Percentiles rank a stretch among this genome's conserved stretches.
Evolutionary conservation across 2,329 filamentous ascomycete genomes (phyloP).

Genomic region (Cercospora sp.): DNA sequence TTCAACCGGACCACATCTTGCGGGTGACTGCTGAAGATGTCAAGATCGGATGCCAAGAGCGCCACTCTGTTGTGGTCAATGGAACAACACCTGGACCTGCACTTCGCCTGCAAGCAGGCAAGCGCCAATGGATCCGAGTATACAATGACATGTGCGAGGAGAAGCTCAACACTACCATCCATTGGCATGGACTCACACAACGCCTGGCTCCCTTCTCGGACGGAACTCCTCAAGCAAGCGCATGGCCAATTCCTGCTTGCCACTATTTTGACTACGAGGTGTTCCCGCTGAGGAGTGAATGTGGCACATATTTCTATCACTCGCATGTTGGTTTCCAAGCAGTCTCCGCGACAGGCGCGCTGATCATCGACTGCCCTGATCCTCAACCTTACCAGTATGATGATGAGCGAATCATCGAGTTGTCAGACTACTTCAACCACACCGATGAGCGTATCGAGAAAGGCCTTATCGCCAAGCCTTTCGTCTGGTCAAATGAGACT

Average conservation of each 20-base stretch:
- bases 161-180: slow-evolving; percentile 60
- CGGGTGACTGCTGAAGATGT: slow-evolving; percentile 47
- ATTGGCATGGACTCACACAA: slow-evolving; percentile 67
- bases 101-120: slow-evolving; percentile 49
- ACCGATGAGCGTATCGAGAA: slow-evolving; percentile 54
- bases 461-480: slow-evolving; percentile 52
- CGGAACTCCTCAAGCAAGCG: slow-evolving; percentile 59
- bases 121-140: slow-evolving; percentile 57
- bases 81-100: slow-evolving; percentile 55
- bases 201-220: slow-evolving; percentile 63
- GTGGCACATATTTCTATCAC: slow-evolving; percentile 68
- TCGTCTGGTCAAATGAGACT: slow-evolving; percentile 61
- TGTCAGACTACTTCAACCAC: slow-evolving; percentile 60
- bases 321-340: slow-evolving; percentile 66
- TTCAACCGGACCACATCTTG: slow-evolving; percentile 51
- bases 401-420: slow-evolving; percentile 57
- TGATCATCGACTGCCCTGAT: slow-evolving; percentile 57
- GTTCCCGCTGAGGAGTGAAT: slow-evolving; percentile 52
- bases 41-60: slow-evolving; percentile 48
- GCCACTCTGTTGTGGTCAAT: slow-evolving; percentile 54
- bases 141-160: slow-evolving; percentile 56
- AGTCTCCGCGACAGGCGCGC: slow-evolving; percentile 56
- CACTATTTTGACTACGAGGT: slow-evolving; percentile 70
- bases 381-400: slow-evolving; percentile 60
- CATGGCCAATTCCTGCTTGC: slow-evolving; percentile 64